Evolutionary conservation across 2,329 filamentous ascomycete genomes (phyloP).

Genomic region (Colletotrichum orchidophilum): DNA sequence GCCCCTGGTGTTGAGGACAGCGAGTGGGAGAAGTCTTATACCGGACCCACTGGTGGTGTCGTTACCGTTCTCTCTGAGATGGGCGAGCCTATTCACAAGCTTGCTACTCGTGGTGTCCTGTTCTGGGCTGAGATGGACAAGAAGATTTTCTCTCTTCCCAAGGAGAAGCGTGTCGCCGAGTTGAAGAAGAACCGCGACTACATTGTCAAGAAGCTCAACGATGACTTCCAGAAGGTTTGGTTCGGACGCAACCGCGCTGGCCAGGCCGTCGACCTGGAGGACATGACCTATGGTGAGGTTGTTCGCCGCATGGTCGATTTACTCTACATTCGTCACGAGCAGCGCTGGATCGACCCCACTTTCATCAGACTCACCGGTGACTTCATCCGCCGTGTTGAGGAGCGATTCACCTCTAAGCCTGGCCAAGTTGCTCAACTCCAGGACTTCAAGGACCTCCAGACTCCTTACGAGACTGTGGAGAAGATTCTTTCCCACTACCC

Average conservation of each 20-base stretch:
- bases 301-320: slow-evolving; percentile 88
- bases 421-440: slow-evolving; percentile 86
- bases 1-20: slow-evolving; percentile 83
- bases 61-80: slow-evolving; percentile 98
- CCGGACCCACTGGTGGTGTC: slow-evolving; percentile 88
- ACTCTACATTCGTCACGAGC: slow-evolving; percentile 90
- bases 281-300: slow-evolving; percentile 95
- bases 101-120: slow-evolving; percentile 92
- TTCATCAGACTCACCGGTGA: slow-evolving; percentile 87
- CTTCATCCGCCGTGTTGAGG: slow-evolving; percentile 96
- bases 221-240: slow-evolving; percentile 97
- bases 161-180: slow-evolving; percentile 89
- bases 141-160: slow-evolving; percentile 96
- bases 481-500: slow-evolving; percentile 85
- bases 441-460: slow-evolving; percentile 86
- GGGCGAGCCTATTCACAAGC: slow-evolving; percentile 99
- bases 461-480: slow-evolving; percentile 82
- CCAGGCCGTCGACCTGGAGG: slow-evolving; percentile 85
- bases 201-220: slow-evolving; percentile 95
- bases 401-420: slow-evolving; percentile 83
- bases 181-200: slow-evolving; percentile 88
- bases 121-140: slow-evolving; percentile 99
- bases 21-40: slow-evolving; percentile 94
- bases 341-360: slow-evolving; percentile 89
- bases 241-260: slow-evolving; percentile 87